A percentile compares a stretch with the other conserved stretches of the same genome.
phyloP scores from a whole-genome alignment of 2,329 filamentous ascomycete species.

The Alternaria brassicicola region DNA sequence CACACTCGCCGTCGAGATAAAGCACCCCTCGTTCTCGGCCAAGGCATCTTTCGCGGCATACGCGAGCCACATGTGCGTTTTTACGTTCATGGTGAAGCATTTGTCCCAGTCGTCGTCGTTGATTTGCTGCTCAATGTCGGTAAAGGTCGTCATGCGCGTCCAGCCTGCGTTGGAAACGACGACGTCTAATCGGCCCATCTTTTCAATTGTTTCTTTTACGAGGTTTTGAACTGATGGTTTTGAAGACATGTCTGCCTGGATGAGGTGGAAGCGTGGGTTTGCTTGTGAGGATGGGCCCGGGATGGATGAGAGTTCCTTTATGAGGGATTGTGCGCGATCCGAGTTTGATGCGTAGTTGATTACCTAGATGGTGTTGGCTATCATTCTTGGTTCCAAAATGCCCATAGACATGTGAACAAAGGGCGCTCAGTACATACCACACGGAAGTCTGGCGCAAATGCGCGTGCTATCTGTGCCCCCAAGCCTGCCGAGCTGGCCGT shows the following conservation, averaged over 20 bases:
- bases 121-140: constrained; percentile 63
- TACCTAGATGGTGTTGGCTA: constrained; percentile 37
- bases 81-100: constrained; percentile 69
- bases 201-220: constrained; percentile 52
- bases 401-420: background rate
- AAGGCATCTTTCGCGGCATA: constrained; percentile 64
- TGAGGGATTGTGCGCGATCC: constrained; percentile 48
- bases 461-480: constrained; percentile 55
- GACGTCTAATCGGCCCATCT: constrained; percentile 56
- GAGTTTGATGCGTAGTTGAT: constrained; percentile 57
- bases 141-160: constrained; percentile 66
- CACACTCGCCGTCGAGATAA: constrained; percentile 68
- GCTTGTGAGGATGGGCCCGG: constrained; percentile 35
- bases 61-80: constrained; percentile 58
- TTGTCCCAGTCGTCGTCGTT: constrained; percentile 69
- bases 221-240: constrained; percentile 52
- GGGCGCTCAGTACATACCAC: constrained; percentile 42
- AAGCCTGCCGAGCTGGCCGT: constrained; percentile 57
- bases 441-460: constrained; percentile 55
- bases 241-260: constrained; percentile 56
- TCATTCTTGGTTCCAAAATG: background rate
- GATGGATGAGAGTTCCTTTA: constrained; percentile 51
- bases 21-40: constrained; percentile 64
- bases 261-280: constrained; percentile 50
- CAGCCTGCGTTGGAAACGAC: constrained; percentile 63